Evolutionary conservation across 495 filamentous ascomycete species (phyloP).

Genomic region (Xylaria longipes): DNA sequence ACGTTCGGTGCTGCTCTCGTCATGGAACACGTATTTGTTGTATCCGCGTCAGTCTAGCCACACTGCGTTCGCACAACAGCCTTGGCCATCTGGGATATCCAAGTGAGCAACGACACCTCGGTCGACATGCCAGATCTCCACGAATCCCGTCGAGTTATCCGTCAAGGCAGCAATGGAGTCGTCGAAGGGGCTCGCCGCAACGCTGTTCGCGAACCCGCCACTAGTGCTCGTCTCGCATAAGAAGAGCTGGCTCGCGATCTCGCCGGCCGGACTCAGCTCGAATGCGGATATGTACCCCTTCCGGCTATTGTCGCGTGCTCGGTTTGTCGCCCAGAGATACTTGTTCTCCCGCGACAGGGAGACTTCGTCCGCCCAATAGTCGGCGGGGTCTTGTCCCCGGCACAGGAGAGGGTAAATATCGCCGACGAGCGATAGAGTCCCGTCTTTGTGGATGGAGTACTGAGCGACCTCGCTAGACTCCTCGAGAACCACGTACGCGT

Average conservation of each 20-base stretch:
- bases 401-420: slow-evolving; percentile 24
- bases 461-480: slow-evolving; percentile 34
- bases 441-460: slow-evolving; percentile 19
- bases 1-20: neutral
- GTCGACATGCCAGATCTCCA: slow-evolving; percentile 46
- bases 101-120: slow-evolving; percentile 37
- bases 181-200: slow-evolving; percentile 42
- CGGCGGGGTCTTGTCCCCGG: slow-evolving; percentile 17
- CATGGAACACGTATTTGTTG: neutral
- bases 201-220: slow-evolving; percentile 44
- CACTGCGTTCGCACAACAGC: slow-evolving; percentile 48
- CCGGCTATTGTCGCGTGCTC: slow-evolving; percentile 27
- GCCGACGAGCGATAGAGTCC: slow-evolving; percentile 21
- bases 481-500: slow-evolving; percentile 43
- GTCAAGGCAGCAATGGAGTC: slow-evolving; percentile 42
- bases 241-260: slow-evolving; percentile 41
- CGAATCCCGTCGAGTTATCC: slow-evolving; percentile 45
- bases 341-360: slow-evolving; percentile 38
- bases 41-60: slow-evolving; percentile 31
- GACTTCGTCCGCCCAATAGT: slow-evolving; percentile 48
- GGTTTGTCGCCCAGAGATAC: slow-evolving; percentile 47
- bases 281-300: slow-evolving; percentile 46
- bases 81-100: slow-evolving; percentile 39
- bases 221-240: slow-evolving; percentile 39
- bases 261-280: slow-evolving; percentile 32